Conservation (phyloP, 495 filamentous ascomycete species). For the Xylaria grammica region DNA sequence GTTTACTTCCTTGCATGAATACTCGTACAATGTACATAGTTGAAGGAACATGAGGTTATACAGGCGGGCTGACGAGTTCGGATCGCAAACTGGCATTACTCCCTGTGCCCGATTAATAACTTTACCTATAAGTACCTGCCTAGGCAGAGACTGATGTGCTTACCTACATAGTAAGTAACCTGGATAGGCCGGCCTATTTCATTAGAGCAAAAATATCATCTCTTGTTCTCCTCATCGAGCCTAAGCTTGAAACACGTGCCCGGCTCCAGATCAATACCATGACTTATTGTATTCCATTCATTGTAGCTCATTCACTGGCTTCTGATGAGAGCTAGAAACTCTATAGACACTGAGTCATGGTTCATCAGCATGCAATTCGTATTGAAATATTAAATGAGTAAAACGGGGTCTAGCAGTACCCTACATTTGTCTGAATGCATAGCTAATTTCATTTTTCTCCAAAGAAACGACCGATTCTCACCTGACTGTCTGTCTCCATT, state of each 20-base stretch:
- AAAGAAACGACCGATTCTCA: conserved; percentile 7
- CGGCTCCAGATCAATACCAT: neutral
- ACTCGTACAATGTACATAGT: neutral
- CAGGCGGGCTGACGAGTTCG: neutral
- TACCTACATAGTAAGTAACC: neutral
- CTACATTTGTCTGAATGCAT: neutral
- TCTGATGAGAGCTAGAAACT: neutral
- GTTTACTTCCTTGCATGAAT: neutral
- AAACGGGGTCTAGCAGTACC: neutral
- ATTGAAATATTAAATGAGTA: neutral
- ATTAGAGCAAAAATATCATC: conserved; percentile 7
- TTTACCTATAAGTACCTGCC: neutral
- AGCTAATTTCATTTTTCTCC: neutral
- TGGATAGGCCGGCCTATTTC: neutral
- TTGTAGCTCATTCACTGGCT: neutral
- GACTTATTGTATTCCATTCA: neutral
- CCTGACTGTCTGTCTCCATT: neutral
- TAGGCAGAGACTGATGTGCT: too few species aligned
- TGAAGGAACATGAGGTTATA: neutral
- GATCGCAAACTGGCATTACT: neutral
- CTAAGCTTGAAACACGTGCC: neutral
- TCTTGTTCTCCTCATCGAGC: neutral
- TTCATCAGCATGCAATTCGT: neutral
- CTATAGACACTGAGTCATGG: neutral
- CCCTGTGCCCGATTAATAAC: neutral